phyloP scores from a whole-genome alignment of 1,139 yeast species.

The Blastobotrys petasosporus region DNA sequence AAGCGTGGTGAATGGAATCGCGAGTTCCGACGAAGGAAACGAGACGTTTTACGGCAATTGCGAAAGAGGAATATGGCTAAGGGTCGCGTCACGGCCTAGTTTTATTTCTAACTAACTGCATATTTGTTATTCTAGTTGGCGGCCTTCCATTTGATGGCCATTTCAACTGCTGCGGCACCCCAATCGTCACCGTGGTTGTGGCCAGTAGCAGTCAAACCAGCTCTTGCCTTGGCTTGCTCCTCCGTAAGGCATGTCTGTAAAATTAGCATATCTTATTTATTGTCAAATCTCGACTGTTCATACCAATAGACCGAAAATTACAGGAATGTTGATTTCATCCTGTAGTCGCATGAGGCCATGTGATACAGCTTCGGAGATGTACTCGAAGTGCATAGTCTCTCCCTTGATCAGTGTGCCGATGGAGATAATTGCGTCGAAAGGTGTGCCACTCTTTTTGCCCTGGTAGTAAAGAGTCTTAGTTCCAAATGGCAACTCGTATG shows the following conservation, averaged over 20 bases:
- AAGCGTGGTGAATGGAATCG: constrained; percentile 75
- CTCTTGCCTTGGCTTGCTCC: constrained; percentile 88
- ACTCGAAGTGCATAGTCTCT: constrained; percentile 96
- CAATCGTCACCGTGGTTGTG: constrained; percentile 98
- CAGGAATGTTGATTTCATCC: constrained; percentile 64
- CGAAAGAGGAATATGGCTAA: constrained; percentile 36
- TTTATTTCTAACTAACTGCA: background rate
- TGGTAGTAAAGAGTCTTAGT: constrained; percentile 49
- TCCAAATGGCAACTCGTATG: constrained; percentile 88
- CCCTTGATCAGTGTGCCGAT: constrained; percentile 95
- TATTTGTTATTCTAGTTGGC: constrained; percentile 7
- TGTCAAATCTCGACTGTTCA: background rate
- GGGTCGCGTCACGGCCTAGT: constrained; percentile 4
- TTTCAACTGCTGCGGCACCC: constrained; percentile 99
- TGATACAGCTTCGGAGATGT: constrained; percentile 86
- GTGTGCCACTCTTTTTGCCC: constrained; percentile 38
- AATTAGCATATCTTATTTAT: background rate
- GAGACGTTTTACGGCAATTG: constrained; percentile 62
- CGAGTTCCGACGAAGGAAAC: constrained; percentile 64
- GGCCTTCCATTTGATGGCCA: constrained; percentile 41
- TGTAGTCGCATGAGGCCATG: constrained; percentile 81
- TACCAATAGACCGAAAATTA: constrained; percentile 76
- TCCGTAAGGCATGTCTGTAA: constrained; percentile 77
- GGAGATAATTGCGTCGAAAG: constrained; percentile 79
- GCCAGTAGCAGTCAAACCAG: constrained; percentile 70